A percentile compares a stretch with the other conserved stretches of the same genome.
phyloP scores from a whole-genome alignment of 163 green algal species.

The Scenedesmus sp. region DNA sequence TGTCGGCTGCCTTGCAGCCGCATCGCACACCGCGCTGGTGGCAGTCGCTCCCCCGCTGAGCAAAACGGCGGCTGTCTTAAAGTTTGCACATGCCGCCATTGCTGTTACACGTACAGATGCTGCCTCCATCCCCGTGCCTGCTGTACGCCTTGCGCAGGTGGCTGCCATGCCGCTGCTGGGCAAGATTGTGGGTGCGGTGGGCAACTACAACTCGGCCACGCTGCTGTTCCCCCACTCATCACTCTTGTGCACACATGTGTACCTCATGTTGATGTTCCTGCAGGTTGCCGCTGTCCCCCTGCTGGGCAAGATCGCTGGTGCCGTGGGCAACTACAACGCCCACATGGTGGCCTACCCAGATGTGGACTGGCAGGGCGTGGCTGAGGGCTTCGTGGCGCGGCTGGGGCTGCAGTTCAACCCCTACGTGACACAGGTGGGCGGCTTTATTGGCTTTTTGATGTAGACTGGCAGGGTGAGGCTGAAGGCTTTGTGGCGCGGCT shows the following conservation, averaged over 20 bases:
- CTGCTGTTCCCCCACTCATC: neutral
- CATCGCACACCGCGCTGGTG: too few relatives aligned
- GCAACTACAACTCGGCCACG: slow-evolving; percentile 94
- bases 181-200: slow-evolving; percentile 97
- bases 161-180: slow-evolving; percentile 83
- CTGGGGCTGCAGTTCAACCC: slow-evolving; percentile 75
- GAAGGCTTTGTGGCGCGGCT: slow-evolving; percentile 82
- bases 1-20: too few relatives aligned
- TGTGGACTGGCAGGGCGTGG: slow-evolving; percentile 87
- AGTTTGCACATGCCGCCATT: too few relatives aligned
- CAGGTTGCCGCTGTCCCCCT: slow-evolving; percentile 76
- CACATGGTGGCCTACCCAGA: slow-evolving; percentile 95
- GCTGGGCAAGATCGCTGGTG: slow-evolving; percentile 96
- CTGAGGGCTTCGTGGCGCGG: slow-evolving; percentile 79
- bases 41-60: too few relatives aligned
- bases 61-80: too few relatives aligned
- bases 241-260: neutral
- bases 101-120: too few relatives aligned
- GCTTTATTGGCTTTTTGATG: slow-evolving; percentile 63
- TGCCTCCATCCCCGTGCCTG: too few relatives aligned
- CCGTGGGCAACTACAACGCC: slow-evolving; percentile 99
- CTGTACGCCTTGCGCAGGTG: too few relatives aligned
- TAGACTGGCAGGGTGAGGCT: slow-evolving; percentile 88
- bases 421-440: slow-evolving; percentile 73
- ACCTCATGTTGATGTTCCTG: neutral